Conservation (phyloP, 2,329 filamentous ascomycete species). For the Sphaerulina populicola region DNA sequence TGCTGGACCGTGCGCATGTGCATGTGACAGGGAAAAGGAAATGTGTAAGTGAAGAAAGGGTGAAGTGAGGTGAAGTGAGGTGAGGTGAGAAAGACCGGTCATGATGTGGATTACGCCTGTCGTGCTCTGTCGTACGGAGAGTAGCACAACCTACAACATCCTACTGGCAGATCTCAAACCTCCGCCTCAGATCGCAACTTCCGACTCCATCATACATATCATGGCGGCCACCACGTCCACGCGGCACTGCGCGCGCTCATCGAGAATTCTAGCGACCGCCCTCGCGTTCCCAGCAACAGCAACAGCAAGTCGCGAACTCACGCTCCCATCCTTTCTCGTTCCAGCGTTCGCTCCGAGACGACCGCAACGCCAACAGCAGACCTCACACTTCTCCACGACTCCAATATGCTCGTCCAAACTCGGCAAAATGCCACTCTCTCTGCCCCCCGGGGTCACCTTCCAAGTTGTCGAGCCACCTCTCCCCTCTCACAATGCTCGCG, state of each 20-base stretch:
- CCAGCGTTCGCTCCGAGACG: constrained; percentile 54
- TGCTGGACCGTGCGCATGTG: neutral
- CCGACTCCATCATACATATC: neutral
- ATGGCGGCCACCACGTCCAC: constrained; percentile 18
- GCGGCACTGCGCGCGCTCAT: constrained; percentile 22
- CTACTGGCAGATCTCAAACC: too few species aligned
- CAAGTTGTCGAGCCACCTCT: constrained; percentile 55
- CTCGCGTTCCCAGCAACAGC: constrained; percentile 8
- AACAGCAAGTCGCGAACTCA: constrained; percentile 13
- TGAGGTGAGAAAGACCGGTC: neutral
- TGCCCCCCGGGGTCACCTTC: constrained; percentile 78
- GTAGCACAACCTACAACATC: too few species aligned
- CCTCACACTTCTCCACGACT: constrained; percentile 63
- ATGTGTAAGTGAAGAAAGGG: neutral
- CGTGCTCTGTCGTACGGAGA: neutral
- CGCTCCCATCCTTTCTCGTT: constrained; percentile 60
- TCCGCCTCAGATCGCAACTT: neutral
- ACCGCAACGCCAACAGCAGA: constrained; percentile 24
- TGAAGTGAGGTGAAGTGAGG: neutral
- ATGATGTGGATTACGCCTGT: neutral
- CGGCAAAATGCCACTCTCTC: constrained; percentile 67
- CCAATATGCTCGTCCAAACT: constrained; percentile 66
- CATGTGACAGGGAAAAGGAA: neutral
- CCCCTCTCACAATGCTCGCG: constrained; percentile 47
- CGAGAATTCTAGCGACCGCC: constrained; percentile 17